These are phyloP conservation scores for Amanita inopinata DNA, from an alignment of 768 basidiomycete species.

Conservation along the genomic window DNA sequence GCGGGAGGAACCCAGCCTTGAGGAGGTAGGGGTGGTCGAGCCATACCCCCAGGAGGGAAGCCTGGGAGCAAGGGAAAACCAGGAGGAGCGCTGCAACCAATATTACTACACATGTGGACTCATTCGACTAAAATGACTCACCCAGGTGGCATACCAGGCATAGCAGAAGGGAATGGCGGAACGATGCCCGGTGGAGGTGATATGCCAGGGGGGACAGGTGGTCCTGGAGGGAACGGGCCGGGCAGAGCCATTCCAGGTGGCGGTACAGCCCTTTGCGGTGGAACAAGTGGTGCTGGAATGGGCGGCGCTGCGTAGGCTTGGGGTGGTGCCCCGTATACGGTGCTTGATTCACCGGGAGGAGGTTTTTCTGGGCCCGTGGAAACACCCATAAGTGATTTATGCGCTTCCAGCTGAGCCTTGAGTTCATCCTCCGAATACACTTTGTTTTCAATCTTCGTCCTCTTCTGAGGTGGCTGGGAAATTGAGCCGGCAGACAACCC, in stretches of 20 bases:
- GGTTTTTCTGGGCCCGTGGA: slow-evolving; percentile 28
- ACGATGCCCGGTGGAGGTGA: slow-evolving; percentile 6
- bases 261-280: slow-evolving; percentile 22
- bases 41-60: slow-evolving; percentile 17
- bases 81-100: too few relatives aligned
- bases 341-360: slow-evolving; percentile 30
- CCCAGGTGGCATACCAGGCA: slow-evolving; percentile 5
- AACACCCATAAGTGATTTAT: slow-evolving; percentile 85
- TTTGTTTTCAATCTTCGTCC: slow-evolving; percentile 72
- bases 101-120: too few relatives aligned
- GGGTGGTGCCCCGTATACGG: slow-evolving; percentile 67
- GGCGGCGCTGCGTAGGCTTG: slow-evolving; percentile 56
- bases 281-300: slow-evolving; percentile 19
- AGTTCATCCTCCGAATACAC: slow-evolving; percentile 78
- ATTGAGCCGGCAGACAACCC: slow-evolving; percentile 78
- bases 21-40: slow-evolving; percentile 3
- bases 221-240: slow-evolving; percentile 11
- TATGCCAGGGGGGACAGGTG: slow-evolving; percentile 5
- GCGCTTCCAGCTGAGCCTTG: slow-evolving; percentile 75
- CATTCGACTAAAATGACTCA: not conserved
- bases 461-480: slow-evolving; percentile 71
- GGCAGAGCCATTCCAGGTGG: slow-evolving; percentile 20
- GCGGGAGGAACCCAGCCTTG: slow-evolving; percentile 14
- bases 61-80: slow-evolving; percentile 17
- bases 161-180: slow-evolving; percentile 2